Conservation (phyloP, 176 grass and related monocot genomes). For the Carex scoparia region DNA sequence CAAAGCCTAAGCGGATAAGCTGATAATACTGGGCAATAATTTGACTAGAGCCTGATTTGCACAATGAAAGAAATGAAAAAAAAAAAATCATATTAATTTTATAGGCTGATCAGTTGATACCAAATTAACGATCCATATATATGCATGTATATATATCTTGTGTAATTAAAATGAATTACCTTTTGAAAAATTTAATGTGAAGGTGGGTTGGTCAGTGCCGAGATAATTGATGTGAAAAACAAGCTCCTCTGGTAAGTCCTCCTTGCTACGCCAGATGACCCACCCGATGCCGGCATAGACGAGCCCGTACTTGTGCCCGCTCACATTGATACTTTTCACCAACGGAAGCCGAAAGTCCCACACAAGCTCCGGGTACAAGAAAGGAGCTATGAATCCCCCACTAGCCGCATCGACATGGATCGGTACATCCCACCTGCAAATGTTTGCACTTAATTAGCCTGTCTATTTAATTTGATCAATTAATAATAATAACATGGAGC, state of each 20-base stretch:
- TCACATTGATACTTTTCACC: constrained; percentile 99
- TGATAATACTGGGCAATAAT: constrained; percentile 98
- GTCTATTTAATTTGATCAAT: too few species aligned
- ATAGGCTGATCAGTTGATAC: neutral
- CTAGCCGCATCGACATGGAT: constrained; percentile 97
- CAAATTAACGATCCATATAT: neutral
- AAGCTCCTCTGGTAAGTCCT: constrained; percentile 87
- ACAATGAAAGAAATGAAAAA: neutral
- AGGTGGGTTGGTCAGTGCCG: constrained; percentile 88
- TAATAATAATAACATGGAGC: too few species aligned
- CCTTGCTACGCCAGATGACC: constrained; percentile 87
- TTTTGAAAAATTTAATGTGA: constrained; percentile 99
- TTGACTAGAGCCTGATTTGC: constrained; percentile 59
- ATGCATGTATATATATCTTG: neutral
- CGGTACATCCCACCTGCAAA: constrained; percentile 53
- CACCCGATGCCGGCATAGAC: constrained; percentile 98
- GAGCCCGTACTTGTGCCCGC: constrained; percentile 96
- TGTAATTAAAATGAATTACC: constrained; percentile 20
- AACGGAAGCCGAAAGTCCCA: constrained; percentile 86
- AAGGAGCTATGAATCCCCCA: constrained; percentile 98
- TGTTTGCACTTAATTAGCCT: neutral
- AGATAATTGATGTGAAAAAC: constrained; percentile 99
- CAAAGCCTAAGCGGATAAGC: constrained; percentile 86
- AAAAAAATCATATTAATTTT: neutral
- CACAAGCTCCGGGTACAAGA: constrained; percentile 91